Base-by-base conservation (phyloP, 192 early-diverging fungal genomes). In the Backusella morwellensis region DNA sequence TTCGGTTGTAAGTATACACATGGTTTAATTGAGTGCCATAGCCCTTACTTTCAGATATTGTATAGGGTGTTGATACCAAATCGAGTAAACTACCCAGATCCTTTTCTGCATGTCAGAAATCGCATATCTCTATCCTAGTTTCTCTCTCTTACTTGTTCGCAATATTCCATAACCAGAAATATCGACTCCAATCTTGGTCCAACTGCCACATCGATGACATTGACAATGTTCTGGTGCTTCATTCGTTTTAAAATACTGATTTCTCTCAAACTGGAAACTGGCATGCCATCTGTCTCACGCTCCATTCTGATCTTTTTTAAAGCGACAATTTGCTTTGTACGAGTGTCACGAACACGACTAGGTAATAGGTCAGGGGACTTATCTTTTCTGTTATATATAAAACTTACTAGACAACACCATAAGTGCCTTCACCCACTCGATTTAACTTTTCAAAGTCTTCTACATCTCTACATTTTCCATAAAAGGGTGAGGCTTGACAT, bases 151-250 rank as follows among this genome's bases (percentile, higher is more conserved):
- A 92, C 94, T 84, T 93, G 91, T 69, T 93, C 92, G 80, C 96
- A 97, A 73, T 91, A 93, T 78, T 96, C 95, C 95, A 97, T 95
- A 29, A 94, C 93, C 86, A 97, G 90, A 78, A 95, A 97, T 32
- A 96, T 92, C 66, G 89, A 88, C 69, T 95, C 92, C 42, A 90
- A 75, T 36, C 76, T 44, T 3, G 72, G 74, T 1, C 93, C 94
- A 0, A 90, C 93, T 9, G 89, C 92, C 7, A 96, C 91, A 32
- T 95, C 92, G 17, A 83, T 73, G 6, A 95, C 88, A 59, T 82
- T 82, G 19, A 96, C 91, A 67, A 96, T 86, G 81, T 95, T 96
- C 63, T 75, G 84, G 78, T 96, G 94, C n/a, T 77, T 73, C 73
- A 95, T 79, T 41, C 77, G 66, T 50, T 85, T 90, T 35, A 96